A percentile compares a stretch with the other conserved stretches of the same genome.
phyloP scores from a whole-genome alignment of 2,329 filamentous ascomycete genomes.

The Arthroderma uncinatum region DNA sequence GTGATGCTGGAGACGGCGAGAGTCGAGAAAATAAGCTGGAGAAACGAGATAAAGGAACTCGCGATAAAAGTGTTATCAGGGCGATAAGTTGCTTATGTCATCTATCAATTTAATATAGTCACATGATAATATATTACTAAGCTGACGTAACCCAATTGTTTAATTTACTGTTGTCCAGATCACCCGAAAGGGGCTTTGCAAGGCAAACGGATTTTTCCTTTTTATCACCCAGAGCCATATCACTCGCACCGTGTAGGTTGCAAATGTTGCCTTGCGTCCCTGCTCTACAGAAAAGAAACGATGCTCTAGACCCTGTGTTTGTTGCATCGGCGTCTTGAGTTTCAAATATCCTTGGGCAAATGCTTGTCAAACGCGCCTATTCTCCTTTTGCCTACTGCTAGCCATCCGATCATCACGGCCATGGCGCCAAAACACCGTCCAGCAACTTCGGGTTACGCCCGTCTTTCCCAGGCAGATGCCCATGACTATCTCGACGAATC shows the following conservation, averaged over 20 bases:
- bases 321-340: not conserved
- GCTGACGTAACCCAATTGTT: not conserved
- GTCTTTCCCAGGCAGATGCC: conserved; percentile 64
- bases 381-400: not conserved
- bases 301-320: not conserved
- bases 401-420: not conserved
- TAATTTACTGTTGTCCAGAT: not conserved
- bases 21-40: conserved; percentile 14
- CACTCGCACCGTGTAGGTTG: not conserved
- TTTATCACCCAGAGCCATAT: not conserved
- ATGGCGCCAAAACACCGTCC: conserved; percentile 45
- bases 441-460: conserved; percentile 71
- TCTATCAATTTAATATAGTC: not conserved
- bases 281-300: not conserved
- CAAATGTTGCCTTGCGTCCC: not conserved
- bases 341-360: not conserved
- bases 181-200: not conserved
- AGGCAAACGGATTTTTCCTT: not conserved
- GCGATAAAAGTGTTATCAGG: conserved; percentile 4
- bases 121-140: not conserved
- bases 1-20: not conserved
- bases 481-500: conserved; percentile 46
- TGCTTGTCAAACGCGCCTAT: not conserved
- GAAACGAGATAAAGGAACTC: conserved; percentile 18
- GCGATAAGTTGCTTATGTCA: conserved; percentile 3